phyloP scores from a whole-genome alignment of 371 early-diverging fungal genomes.

The Capillidium heterosporum region DNA sequence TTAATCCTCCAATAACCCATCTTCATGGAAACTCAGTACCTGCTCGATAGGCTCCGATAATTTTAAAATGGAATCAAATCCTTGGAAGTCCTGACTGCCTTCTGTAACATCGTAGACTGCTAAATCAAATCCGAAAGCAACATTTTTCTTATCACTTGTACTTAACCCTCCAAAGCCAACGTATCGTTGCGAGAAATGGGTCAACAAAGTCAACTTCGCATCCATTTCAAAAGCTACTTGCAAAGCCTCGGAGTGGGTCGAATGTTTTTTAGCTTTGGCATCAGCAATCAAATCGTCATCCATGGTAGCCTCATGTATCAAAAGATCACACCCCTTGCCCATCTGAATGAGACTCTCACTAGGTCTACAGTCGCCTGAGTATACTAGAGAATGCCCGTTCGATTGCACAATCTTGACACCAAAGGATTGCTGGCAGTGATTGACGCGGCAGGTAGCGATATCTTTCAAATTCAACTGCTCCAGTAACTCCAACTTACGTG shows the following conservation, averaged over 20 bases:
- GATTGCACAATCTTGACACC: slow-evolving; percentile 46
- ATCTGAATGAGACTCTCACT: slow-evolving; percentile 46
- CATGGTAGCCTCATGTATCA: slow-evolving; percentile 97
- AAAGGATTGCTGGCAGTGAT: slow-evolving; percentile 66
- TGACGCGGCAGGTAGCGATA: slow-evolving; percentile 44
- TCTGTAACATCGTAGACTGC: neutral
- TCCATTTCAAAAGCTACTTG: slow-evolving; percentile 63
- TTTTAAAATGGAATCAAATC: neutral
- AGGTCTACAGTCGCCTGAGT: slow-evolving; percentile 97
- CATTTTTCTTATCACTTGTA: neutral
- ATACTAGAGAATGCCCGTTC: slow-evolving; percentile 51
- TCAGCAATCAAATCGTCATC: slow-evolving; percentile 61
- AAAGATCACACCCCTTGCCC: slow-evolving; percentile 50
- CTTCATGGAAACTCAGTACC: no score
- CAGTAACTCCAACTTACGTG: slow-evolving; percentile 10
- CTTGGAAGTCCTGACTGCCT: neutral
- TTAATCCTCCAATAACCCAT: no score
- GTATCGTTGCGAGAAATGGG: slow-evolving; percentile 97
- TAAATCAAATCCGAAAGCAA: neutral
- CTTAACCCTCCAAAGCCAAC: neutral
- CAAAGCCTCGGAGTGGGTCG: slow-evolving; percentile 79
- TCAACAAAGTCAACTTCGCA: slow-evolving; percentile 68
- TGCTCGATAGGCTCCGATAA: no score
- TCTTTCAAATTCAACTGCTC: slow-evolving; percentile 22
- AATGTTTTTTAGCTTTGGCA: slow-evolving; percentile 77